Evolutionary conservation across 2,329 filamentous ascomycete genomes (phyloP), one percentile per base, ranked within the genome.

Genomic region (Diaporthe humulicola): DNA sequence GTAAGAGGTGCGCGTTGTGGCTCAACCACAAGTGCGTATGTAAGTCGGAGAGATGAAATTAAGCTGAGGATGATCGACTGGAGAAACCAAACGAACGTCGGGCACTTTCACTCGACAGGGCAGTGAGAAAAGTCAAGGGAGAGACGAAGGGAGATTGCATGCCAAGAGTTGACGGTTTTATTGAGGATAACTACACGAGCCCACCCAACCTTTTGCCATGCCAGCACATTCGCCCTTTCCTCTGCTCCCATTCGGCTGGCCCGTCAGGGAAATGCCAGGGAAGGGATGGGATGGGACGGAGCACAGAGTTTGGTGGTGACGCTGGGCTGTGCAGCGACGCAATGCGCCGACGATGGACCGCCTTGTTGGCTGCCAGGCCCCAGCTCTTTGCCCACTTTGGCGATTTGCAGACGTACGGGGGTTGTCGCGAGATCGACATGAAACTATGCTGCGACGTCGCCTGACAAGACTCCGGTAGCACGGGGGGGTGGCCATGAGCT

Each of bases 391-490:
- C 70, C 70, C 45, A 72, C 48, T 50, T 50, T 25, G 33, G 45
- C 14, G 14, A 33, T 50, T 28, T 33, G 40, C 54, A 45, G 60
- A 33, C 40, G 60, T 30, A 64, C 67, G 38, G 52, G 69, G 69
- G 50, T 52, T 54, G 71, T 70, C 71, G 58, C 74, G 74, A 71
- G 71, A 74, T 58, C 25, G 64, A 71, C 60, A 42, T 75, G 74
- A 75, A 75, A 75, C 74, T 56, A 30, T 69, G 66, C 71, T 75
- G 74, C 57, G 74, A 75, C 74, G 64, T 61, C 19, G 42, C 67
- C 74, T 73, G 57, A 70, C 30, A 42, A 74, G 61, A 73, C 48
- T 58, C 61, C 61, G 60, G 71, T 66, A 54, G 57, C 70, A 64
- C 25, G 36, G n/a, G 58, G 28, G 28, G 25, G 60, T 22, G 48